Conservation (phyloP, 345 rosid genomes). For the Populus ilicifolia region DNA sequence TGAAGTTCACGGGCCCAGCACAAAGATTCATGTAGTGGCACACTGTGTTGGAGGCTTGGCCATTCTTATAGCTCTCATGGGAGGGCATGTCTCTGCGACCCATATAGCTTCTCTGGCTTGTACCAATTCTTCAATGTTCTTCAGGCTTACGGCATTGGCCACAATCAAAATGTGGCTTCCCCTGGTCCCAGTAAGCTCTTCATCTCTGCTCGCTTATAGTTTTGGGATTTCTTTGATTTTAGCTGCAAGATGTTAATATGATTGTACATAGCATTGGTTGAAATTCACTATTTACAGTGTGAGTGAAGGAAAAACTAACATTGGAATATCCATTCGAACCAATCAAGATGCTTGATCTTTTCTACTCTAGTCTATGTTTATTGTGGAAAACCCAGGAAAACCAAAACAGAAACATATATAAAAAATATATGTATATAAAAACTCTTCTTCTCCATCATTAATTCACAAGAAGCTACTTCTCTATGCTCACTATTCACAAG, state of each 20-base stretch:
- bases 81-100: constrained; percentile 37
- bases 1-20: constrained; percentile 23
- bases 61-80: constrained; percentile 44
- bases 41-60: constrained; percentile 44
- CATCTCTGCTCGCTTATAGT: background rate
- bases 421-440: no score
- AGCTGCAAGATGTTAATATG: background rate
- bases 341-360: no score
- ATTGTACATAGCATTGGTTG: background rate
- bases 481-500: no score
- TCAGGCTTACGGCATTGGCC: constrained; percentile 34
- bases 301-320: no score
- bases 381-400: no score
- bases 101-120: constrained; percentile 44
- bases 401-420: no score
- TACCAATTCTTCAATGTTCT: constrained; percentile 49
- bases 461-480: no score
- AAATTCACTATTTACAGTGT: no score
- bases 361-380: no score
- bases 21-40: constrained; percentile 41
- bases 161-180: constrained; percentile 46
- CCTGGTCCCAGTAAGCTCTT: constrained; percentile 30
- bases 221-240: background rate
- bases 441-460: no score
- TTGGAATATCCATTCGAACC: no score